Evolutionary conservation across 1,139 yeast species (phyloP).

Genomic region (Lodderomyces pseudojiufengensis): DNA sequence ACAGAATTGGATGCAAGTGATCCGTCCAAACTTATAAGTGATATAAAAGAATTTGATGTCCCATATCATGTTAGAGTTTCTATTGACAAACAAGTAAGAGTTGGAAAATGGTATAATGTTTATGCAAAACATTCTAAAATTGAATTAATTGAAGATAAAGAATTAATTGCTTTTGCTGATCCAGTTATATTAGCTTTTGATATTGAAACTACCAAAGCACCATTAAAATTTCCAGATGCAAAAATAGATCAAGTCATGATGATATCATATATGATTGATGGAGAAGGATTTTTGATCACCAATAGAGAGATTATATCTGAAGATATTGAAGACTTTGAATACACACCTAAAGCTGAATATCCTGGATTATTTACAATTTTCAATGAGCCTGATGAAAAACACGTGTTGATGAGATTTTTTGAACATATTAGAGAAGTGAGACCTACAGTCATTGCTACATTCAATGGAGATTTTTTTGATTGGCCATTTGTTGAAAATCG

Average conservation of each 20-base stretch:
- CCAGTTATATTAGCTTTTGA: constrained; percentile 97
- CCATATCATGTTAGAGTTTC: constrained; percentile 96
- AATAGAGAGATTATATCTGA: constrained; percentile 91
- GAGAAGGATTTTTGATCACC: constrained; percentile 91
- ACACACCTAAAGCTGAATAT: constrained; percentile 95
- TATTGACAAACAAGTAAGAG: constrained; percentile 79
- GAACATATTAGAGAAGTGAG: constrained; percentile 84
- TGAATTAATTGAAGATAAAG: constrained; percentile 58
- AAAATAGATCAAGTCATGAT: constrained; percentile 94
- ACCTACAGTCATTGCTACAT: constrained; percentile 96
- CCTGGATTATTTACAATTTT: constrained; percentile 88
- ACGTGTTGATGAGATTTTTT: constrained; percentile 69
- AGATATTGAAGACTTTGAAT: constrained; percentile 95
- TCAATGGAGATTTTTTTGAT: constrained; percentile 97
- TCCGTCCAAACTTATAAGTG: constrained; percentile 66
- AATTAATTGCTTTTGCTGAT: constrained; percentile 90
- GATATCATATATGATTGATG: constrained; percentile 99
- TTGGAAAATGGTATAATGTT: constrained; percentile 95
- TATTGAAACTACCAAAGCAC: constrained; percentile 96
- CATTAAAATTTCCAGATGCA: constrained; percentile 93
- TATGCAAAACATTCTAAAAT: constrained; percentile 58
- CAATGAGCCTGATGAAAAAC: constrained; percentile 84
- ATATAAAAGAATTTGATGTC: constrained; percentile 90
- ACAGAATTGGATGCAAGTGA: constrained; percentile 31
- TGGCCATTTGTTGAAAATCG: constrained; percentile 98